Conservation (phyloP, 129 eudicot genomes). For the Arctium lappa region DNA sequence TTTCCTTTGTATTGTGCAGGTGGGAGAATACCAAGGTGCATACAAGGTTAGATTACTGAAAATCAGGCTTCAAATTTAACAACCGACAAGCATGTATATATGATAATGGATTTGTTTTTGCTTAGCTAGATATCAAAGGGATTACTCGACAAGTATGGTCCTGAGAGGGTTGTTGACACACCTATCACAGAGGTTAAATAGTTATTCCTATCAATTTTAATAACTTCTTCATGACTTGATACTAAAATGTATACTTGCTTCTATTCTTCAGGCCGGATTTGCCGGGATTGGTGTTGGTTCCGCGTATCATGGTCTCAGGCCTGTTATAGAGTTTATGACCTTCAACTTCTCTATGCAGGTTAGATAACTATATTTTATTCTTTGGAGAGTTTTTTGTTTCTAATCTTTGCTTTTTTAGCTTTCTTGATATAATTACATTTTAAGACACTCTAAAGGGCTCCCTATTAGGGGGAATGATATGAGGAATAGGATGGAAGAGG, state of each 20-base stretch:
- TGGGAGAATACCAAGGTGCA: slow-evolving; percentile 90
- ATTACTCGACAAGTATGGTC: slow-evolving; percentile 72
- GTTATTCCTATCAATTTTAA: not conserved
- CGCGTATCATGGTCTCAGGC: slow-evolving; percentile 64
- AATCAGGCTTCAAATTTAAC: not conserved
- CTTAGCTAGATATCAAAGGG: slow-evolving; percentile 60
- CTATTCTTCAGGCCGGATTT: slow-evolving; percentile 67
- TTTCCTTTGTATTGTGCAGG: slow-evolving; percentile 35
- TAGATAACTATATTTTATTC: not conserved
- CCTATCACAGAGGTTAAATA: slow-evolving; percentile 75
- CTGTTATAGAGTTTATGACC: slow-evolving; percentile 17
- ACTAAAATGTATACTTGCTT: not conserved
- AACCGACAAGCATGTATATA: not conserved
- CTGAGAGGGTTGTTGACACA: slow-evolving; percentile 76
- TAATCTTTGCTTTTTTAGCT: not conserved
- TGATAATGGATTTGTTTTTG: not conserved
- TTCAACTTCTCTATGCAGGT: slow-evolving; percentile 94
- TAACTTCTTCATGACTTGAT: not conserved
- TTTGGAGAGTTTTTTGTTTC: not conserved
- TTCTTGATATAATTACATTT: no score
- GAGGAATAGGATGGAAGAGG: no score
- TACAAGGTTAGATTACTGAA: slow-evolving; percentile 53
- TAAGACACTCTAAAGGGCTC: no score
- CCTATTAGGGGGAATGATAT: no score
- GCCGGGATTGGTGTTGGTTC: slow-evolving; percentile 83